A percentile compares a stretch with the other conserved stretches of the same genome.
These are phyloP conservation scores for Amanita fuliginea DNA, from an alignment of 768 basidiomycete genomes.

Conservation along the genomic window DNA sequence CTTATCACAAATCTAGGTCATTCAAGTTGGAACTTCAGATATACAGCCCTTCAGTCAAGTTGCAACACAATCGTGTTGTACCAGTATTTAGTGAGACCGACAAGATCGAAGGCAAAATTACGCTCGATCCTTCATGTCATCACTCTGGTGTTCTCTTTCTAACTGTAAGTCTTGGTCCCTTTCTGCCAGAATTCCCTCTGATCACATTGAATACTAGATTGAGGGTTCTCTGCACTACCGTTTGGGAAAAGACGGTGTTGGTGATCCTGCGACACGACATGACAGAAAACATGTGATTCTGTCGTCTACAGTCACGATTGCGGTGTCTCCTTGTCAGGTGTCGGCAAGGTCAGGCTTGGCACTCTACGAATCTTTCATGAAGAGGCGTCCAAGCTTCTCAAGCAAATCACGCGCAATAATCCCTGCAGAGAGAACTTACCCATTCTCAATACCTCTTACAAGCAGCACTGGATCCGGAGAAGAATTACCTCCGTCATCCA, in stretches of 20 bases:
- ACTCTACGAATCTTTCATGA: constrained; percentile 33
- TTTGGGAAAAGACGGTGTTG: constrained; percentile 11
- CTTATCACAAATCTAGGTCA: constrained; percentile 20
- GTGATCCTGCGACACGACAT: constrained; percentile 8
- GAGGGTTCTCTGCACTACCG: constrained; percentile 50
- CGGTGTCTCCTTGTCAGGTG: constrained; percentile 24
- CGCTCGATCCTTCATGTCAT: constrained; percentile 39
- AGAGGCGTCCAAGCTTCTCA: constrained; percentile 33
- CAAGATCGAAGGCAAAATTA: constrained; percentile 47
- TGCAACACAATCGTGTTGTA: constrained; percentile 22
- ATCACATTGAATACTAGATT: constrained; percentile 26
- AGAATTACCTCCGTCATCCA: constrained; percentile 38
- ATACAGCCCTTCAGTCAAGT: constrained; percentile 49
- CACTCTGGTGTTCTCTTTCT: constrained; percentile 48
- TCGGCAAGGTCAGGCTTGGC: constrained; percentile 17
- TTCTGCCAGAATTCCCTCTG: neutral
- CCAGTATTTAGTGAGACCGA: constrained; percentile 56
- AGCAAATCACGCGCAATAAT: constrained; percentile 17
- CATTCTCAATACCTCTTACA: constrained; percentile 50
- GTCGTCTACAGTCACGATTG: constrained; percentile 31
- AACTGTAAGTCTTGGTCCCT: constrained; percentile 26
- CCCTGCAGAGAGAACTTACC: constrained; percentile 27
- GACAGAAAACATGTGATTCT: constrained; percentile 37
- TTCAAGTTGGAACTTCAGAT: constrained; percentile 49
- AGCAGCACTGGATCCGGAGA: constrained; percentile 36